Base-by-base conservation (phyloP, 805 yeast species). In the Tetrapisispora phaffii region DNA sequence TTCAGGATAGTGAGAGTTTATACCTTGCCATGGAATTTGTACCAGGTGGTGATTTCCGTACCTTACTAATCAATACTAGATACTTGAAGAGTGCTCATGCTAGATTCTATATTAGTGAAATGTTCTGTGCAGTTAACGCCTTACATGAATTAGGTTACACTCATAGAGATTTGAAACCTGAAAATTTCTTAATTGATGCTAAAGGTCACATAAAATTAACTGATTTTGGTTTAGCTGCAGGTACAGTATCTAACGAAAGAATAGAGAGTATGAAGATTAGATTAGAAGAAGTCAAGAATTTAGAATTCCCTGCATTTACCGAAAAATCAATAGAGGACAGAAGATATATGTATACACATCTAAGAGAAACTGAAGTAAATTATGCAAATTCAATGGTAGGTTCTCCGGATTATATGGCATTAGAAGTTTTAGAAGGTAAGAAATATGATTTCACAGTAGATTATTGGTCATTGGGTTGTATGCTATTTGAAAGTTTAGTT, bases 11-110 rank as follows among this genome's bases (percentile, higher is more conserved):
- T 0, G 89, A 85, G 50, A 85, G 84, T 58, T 85, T 93, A 26
- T 93, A 86, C 56, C 72, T 93, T 58, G 98, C 98, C 2, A 93
- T 93, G 99, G 98, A 93, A 63, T 93, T 85, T 65, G 98, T 93
- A n/a, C 97, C 99, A 8, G 99, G 99, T 47, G 99, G 99, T 44
- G 99, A 93, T 62, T 93, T 86, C 70, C 80, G 99, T 60, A 93
- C 98, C 0, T 69, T 93, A 48, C 75, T 93, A 52, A 89, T 88
- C 64, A 90, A 89, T 62, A 90, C 97, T 6, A 96, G 96, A 31
- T 85, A 84, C 47, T 70, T 93, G 54, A 85, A 86, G 49, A 95
- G 97, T 2, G 88, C 94, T 3, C 98, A 93, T 60, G 95, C 97
- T 0, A 76, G 97, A 47, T 93, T 93, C 68, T 93, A 93, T 63